Evolutionary conservation across 1,139 yeast species (phyloP).

Genomic region (Petasospora fabianii): DNA sequence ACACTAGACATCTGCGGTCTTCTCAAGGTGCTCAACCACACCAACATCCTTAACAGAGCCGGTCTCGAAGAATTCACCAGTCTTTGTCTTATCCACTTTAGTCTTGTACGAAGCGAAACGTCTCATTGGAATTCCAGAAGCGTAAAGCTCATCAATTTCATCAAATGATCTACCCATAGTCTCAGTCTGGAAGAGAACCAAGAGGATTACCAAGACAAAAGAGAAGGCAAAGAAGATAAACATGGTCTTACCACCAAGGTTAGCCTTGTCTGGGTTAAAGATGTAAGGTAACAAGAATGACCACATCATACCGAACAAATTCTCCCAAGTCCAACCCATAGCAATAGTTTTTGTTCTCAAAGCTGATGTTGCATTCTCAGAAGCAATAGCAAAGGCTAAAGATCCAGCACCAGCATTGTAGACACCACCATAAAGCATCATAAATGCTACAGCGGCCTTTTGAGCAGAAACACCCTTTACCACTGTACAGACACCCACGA

Average conservation of each 20-base stretch:
- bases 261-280: conserved; percentile 41
- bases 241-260: conserved; percentile 44
- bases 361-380: conserved; percentile 31
- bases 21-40: conserved; percentile 5
- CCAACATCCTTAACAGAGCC: conserved; percentile 1
- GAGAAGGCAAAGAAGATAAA: conserved; percentile 39
- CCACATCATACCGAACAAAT: conserved; percentile 24
- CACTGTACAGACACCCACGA: conserved; percentile 25
- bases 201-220: conserved; percentile 30
- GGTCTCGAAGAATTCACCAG: conserved; percentile 7
- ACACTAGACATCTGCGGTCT: neutral
- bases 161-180: conserved; percentile 39
- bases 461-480: conserved; percentile 18
- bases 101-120: conserved; percentile 2
- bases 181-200: conserved; percentile 37
- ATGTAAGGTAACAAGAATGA: conserved; percentile 40
- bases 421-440: conserved; percentile 34
- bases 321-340: conserved; percentile 5
- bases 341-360: conserved; percentile 6
- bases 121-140: conserved; percentile 16
- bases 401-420: conserved; percentile 32
- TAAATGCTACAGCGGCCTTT: conserved; percentile 26
- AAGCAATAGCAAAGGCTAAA: conserved; percentile 35
- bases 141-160: conserved; percentile 37
- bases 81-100: conserved; percentile 3